Evolutionary conservation across 2,329 filamentous ascomycete genomes (phyloP), one percentile per base, ranked within the genome.

Genomic region (Diaporthe citrichinensis): DNA sequence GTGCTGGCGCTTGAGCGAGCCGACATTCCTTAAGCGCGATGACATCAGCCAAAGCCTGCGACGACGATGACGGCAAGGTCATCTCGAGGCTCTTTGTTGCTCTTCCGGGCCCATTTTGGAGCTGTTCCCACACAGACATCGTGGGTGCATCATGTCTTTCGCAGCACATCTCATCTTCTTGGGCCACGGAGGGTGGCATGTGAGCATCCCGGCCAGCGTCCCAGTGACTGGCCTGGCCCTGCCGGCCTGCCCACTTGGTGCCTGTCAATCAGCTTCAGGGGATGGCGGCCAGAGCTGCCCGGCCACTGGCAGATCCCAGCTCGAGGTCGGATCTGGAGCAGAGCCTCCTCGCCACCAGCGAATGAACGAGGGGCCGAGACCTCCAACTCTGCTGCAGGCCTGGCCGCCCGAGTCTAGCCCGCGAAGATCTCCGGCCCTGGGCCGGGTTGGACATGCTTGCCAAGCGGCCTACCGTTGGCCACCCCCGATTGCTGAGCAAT

Each of bases 281-380:
- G 53, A 20, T 57, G 58, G 25, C 36, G 73, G 46, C 39, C 41
- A 55, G 59, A 73, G 46, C 71, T 41, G 36, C 46, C 53, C 46
- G 53, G 15, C 61, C 51, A 5, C 46, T 69, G 41, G 39, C 53
- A 12, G 72, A 74, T 61, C 62, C 72, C 53, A 41, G 62, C 41
- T 25, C 41, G 28, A 36, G 51, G 61, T 57, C 31, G 46, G 55
- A 65, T 61, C 51, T 72, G 74, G 71, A 75, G 71, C 74, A 75
- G 74, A 73, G 74, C 74, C 74, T 75, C 69, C 61, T 75, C 57
- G 61, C 62, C 59, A 44, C 72, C 31, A 25, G 39, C 71, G 67
- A 65, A 73, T 55, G 34, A 58, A 34, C 28, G 31, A 55, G 28
- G 61, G 72, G 61, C 65, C 72, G 41, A 69, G 72, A 49, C 55